Base-by-base conservation (phyloP, 2,329 filamentous ascomycete genomes). In the Diaporthe longicolla region DNA sequence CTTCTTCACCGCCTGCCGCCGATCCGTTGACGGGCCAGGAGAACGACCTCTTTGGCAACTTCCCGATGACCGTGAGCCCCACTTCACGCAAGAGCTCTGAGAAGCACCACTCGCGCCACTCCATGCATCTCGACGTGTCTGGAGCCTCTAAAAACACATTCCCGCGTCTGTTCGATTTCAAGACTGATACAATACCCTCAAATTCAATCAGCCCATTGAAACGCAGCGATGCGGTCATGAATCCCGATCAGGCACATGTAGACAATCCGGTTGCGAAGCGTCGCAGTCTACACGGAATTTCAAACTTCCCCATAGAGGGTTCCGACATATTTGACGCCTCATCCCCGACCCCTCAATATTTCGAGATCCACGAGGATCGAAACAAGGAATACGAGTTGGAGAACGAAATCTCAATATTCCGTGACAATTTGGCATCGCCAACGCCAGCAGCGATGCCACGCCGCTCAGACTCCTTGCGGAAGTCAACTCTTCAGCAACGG, bases 261-360 rank as follows among this genome's bases (percentile, higher is more conserved):
- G 94, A 94, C 78, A 98, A 94, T 80, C 96, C 97, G 0, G 94
- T 96, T 74, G 94, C 95, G 61, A 98, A 98, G 86, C 90, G 97
- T 77, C 91, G 97, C 79, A 98, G 95, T 83, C 84, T 97, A 78
- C 94, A 98, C 81, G 93, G 93, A 66, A 89, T 92, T 57, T 87
- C 92, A n/a, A 90, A 85, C 77, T 86, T 92, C 76, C 87, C 88
- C 59, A 89, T 91, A 17, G 82, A 84, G 72, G 88, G 89, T 77
- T 93, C 94, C 80, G 95, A 91, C 81, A 91, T 97, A 45, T 97
- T 97, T 81, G 94, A 95, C 74, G 87, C 89, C 73, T 84, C 79
- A 58, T 80, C 80, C 73, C 78, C 82, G 69, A 75, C 79, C 61
- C 82, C 84, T n/a, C 80, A 82, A 57, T 85, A 82, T 72, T 90